Evolutionary conservation across 306 rosid species (phyloP).

Genomic region (Acmispon strigosus): DNA sequence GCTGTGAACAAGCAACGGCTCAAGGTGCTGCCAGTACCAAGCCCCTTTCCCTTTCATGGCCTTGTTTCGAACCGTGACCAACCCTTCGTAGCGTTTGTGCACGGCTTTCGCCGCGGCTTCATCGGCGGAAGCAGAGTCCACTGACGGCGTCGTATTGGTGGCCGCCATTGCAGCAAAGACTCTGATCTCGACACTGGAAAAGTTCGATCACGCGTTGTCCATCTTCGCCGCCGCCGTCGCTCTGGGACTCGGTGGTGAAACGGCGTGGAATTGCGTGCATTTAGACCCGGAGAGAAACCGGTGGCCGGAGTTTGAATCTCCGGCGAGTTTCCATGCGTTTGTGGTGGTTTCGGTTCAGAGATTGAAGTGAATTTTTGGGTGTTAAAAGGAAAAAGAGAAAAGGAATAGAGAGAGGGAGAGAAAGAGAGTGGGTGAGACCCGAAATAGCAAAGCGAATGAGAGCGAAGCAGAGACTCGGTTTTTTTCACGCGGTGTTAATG

Average conservation of each 20-base stretch:
- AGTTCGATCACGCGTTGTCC: slow-evolving; percentile 7
- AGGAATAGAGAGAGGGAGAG: neutral
- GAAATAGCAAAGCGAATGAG: slow-evolving; percentile 31
- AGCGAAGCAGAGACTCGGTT: slow-evolving; percentile 17
- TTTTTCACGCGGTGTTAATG: slow-evolving; percentile 15
- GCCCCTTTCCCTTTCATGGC: slow-evolving; percentile 96
- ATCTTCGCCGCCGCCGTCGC: neutral
- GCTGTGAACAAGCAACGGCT: slow-evolving; percentile 64
- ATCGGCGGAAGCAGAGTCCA: slow-evolving; percentile 41
- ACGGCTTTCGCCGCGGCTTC: slow-evolving; percentile 65
- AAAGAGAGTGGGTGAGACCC: slow-evolving; percentile 15
- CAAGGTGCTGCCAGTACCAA: slow-evolving; percentile 93
- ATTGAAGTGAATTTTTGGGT: neutral
- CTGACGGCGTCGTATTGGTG: slow-evolving; percentile 33
- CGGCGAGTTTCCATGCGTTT: slow-evolving; percentile 51
- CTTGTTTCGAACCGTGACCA: slow-evolving; percentile 72
- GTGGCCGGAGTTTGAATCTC: slow-evolving; percentile 39
- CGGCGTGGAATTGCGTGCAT: slow-evolving; percentile 25
- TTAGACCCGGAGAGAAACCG: neutral
- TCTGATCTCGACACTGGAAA: neutral
- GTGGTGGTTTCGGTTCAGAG: neutral
- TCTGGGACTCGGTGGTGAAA: neutral
- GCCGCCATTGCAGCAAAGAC: slow-evolving; percentile 55
- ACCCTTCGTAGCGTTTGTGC: slow-evolving; percentile 76
- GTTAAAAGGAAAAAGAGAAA: neutral